A percentile compares a stretch with the other conserved stretches of the same genome.
Conservation (phyloP, 257 asterid species). For the Solanum gracilifrons region DNA sequence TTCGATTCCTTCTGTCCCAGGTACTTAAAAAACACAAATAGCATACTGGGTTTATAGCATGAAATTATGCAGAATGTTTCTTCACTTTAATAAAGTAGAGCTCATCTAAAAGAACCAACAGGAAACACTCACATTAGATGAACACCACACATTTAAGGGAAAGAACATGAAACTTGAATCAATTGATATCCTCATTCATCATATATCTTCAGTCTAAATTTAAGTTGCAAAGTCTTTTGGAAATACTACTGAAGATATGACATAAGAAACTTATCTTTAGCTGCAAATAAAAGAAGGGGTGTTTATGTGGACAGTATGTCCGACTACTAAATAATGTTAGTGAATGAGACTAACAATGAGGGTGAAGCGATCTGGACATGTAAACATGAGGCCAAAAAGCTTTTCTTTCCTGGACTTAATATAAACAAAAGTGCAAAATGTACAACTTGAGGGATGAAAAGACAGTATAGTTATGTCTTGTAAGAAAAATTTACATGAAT, state of each 20-base stretch:
- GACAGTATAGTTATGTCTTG: not conserved
- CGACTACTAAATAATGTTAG: not conserved
- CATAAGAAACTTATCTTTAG: not conserved
- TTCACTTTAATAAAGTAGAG: not conserved
- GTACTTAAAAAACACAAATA: not conserved
- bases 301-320: not conserved
- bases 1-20: not conserved
- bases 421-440: not conserved
- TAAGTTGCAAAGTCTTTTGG: not conserved
- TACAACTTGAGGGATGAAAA: not conserved
- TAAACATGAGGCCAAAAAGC: not conserved
- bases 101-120: not conserved
- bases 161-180: not conserved
- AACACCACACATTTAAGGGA: not conserved
- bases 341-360: not conserved
- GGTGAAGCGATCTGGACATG: not conserved
- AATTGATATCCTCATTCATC: not conserved
- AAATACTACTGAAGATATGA: not conserved
- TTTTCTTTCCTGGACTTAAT: not conserved
- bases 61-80: not conserved
- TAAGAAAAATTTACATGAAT: not conserved
- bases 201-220: not conserved
- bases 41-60: not conserved
- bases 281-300: not conserved
- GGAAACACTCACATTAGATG: not conserved